These are phyloP conservation scores for Periconia sp. DNA, from an alignment of 2,329 filamentous ascomycete species.

Conservation along the genomic window DNA sequence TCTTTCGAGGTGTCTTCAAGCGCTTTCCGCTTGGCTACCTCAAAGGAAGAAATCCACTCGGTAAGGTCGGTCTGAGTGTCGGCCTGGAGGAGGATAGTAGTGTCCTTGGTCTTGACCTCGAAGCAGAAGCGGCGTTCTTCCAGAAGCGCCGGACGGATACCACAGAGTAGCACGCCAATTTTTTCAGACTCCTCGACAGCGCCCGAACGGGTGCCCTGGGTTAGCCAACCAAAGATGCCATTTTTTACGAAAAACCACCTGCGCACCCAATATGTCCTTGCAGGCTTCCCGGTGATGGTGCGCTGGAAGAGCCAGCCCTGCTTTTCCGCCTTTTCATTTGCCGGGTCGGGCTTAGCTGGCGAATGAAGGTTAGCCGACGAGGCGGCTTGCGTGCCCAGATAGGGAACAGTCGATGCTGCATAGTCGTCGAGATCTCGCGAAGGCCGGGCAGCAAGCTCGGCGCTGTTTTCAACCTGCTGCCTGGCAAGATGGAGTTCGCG, in stretches of 20 bases:
- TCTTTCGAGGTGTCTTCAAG: constrained; percentile 73
- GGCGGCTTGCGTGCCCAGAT: constrained; percentile 73
- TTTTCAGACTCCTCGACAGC: constrained; percentile 96
- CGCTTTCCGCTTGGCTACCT: constrained; percentile 90
- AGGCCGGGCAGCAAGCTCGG: constrained; percentile 74
- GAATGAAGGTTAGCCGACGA: constrained; percentile 57
- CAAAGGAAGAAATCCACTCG: constrained; percentile 92
- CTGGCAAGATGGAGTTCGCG: constrained; percentile 80
- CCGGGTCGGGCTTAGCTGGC: constrained; percentile 59
- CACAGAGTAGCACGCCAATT: constrained; percentile 93
- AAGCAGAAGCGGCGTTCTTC: constrained; percentile 97
- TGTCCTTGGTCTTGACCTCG: constrained; percentile 97
- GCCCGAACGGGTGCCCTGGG: constrained; percentile 77
- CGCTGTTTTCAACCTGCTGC: constrained; percentile 79
- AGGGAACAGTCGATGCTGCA: constrained; percentile 85
- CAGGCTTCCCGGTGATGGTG: constrained; percentile 83
- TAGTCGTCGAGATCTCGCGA: constrained; percentile 95
- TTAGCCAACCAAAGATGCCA: constrained; percentile 93
- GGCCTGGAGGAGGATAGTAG: constrained; percentile 85
- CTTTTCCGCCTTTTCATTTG: constrained; percentile 69
- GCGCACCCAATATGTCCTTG: constrained; percentile 85
- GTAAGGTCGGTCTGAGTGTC: constrained; percentile 92
- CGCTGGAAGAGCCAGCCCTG: constrained; percentile 93
- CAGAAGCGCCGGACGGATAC: constrained; percentile 85
- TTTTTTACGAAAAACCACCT: constrained; percentile 97